Conservation (phyloP, 2,329 filamentous ascomycete genomes). For the Leptographium galeiforme region DNA sequence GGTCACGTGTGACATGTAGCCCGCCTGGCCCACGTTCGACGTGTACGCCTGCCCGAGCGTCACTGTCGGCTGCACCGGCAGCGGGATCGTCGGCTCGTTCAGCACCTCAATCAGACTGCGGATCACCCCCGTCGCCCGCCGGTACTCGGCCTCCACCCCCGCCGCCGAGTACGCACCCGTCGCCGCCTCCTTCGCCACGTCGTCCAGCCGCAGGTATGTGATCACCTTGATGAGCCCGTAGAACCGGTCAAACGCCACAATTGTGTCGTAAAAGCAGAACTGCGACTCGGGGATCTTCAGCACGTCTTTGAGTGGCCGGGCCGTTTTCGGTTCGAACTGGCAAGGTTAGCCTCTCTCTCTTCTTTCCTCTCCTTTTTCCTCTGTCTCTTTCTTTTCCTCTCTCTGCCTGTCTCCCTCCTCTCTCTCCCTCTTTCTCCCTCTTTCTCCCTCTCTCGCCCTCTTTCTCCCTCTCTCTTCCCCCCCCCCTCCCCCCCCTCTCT, state of each 20-base stretch:
- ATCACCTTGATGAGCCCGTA: slow-evolving; percentile 87
- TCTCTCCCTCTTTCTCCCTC: not conserved
- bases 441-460: no score
- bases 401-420: no score
- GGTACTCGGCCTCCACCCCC: slow-evolving; percentile 53
- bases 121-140: slow-evolving; percentile 50
- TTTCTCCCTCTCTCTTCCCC: no score
- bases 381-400: no score
- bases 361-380: not conserved
- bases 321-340: slow-evolving; percentile 93
- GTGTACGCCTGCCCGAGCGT: slow-evolving; percentile 63
- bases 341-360: not conserved
- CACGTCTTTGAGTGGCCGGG: slow-evolving; percentile 74
- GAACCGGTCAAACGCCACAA: slow-evolving; percentile 90
- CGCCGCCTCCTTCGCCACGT: slow-evolving; percentile 32
- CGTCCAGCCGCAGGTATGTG: slow-evolving; percentile 57
- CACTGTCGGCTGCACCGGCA: slow-evolving; percentile 66
- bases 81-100: slow-evolving; percentile 57
- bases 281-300: slow-evolving; percentile 82
- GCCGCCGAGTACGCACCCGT: slow-evolving; percentile 4
- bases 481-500: no score
- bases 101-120: slow-evolving; percentile 57
- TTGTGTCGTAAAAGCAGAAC: slow-evolving; percentile 94
- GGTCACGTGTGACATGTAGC: slow-evolving; percentile 84
- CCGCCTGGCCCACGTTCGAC: slow-evolving; percentile 79